Evolutionary conservation across 148 eudicot species (phyloP).

Genomic region (Fallopia convolvulus): DNA sequence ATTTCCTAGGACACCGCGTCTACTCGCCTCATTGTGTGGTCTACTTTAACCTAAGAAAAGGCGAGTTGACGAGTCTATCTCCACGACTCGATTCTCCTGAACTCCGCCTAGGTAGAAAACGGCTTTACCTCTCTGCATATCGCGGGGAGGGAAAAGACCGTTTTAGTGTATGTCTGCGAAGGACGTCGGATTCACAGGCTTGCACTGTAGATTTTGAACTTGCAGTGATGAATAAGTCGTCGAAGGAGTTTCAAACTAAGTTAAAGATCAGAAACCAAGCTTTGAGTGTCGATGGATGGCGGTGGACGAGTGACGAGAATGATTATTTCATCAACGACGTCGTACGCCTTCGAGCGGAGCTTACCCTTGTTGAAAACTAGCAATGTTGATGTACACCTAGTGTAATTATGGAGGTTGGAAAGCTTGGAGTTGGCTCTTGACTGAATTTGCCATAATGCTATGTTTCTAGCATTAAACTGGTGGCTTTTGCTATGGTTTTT

Average conservation of each 20-base stretch:
- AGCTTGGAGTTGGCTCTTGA: too few relatives aligned
- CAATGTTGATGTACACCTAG: too few relatives aligned
- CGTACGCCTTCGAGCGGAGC: slow-evolving; percentile 75
- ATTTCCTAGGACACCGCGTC: slow-evolving; percentile 29
- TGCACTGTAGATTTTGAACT: slow-evolving; percentile 77
- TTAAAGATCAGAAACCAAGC: slow-evolving; percentile 60
- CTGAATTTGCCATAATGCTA: too few relatives aligned
- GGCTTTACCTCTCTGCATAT: slow-evolving; percentile 76
- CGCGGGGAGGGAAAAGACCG: slow-evolving; percentile 48
- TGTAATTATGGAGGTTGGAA: too few relatives aligned
- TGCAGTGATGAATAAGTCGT: slow-evolving; percentile 67
- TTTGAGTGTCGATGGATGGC: slow-evolving; percentile 69
- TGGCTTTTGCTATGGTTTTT: too few relatives aligned
- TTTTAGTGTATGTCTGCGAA: slow-evolving; percentile 65
- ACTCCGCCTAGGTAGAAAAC: slow-evolving; percentile 74
- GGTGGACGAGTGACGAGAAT: slow-evolving; percentile 77
- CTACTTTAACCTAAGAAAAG: slow-evolving; percentile 63
- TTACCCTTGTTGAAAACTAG: slow-evolving; percentile 22
- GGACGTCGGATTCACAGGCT: slow-evolving; percentile 33
- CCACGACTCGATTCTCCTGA: slow-evolving; percentile 70
- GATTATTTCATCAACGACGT: slow-evolving; percentile 63
- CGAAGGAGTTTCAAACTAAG: slow-evolving; percentile 63
- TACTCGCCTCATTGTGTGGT: slow-evolving; percentile 79
- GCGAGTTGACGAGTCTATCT: slow-evolving; percentile 57
- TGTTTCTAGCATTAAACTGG: too few relatives aligned